phyloP scores from a whole-genome alignment of 2,329 filamentous ascomycete species.

The Phoma sp. region DNA sequence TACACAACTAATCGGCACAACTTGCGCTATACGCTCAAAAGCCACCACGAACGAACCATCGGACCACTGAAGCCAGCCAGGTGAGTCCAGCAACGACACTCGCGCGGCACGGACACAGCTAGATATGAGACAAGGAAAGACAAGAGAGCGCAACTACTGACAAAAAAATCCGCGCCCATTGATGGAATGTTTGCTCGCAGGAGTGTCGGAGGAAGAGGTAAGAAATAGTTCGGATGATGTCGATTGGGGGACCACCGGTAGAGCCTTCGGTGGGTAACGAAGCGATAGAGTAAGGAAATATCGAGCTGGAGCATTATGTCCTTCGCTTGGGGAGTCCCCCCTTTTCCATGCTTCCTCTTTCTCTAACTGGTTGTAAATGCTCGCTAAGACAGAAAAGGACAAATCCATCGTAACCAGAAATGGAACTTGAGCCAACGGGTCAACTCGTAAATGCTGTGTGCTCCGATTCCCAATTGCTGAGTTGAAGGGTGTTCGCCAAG shows the following conservation, averaged over 20 bases:
- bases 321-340: slow-evolving; percentile 27
- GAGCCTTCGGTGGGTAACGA: slow-evolving; percentile 24
- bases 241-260: slow-evolving; percentile 30
- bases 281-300: slow-evolving; percentile 38
- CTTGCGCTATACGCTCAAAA: slow-evolving; percentile 17
- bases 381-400: slow-evolving; percentile 50
- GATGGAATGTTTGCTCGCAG: slow-evolving; percentile 23
- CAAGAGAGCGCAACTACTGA: slow-evolving; percentile 17
- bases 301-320: slow-evolving; percentile 31
- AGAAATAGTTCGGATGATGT: slow-evolving; percentile 26
- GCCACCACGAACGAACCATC: slow-evolving; percentile 15
- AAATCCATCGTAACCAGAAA: slow-evolving; percentile 51
- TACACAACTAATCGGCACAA: slow-evolving; percentile 34
- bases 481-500: slow-evolving; percentile 48
- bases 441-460: slow-evolving; percentile 51
- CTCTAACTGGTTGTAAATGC: slow-evolving; percentile 48
- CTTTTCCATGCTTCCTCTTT: slow-evolving; percentile 33
- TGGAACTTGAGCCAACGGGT: slow-evolving; percentile 44
- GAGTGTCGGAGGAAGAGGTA: slow-evolving; percentile 24
- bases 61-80: slow-evolving; percentile 39
- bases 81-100: slow-evolving; percentile 27
- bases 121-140: slow-evolving; percentile 29
- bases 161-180: slow-evolving; percentile 24
- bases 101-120: slow-evolving; percentile 19
- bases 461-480: slow-evolving; percentile 44